phyloP scores from a whole-genome alignment of 2,329 filamentous ascomycete genomes.

The Pestalotiopsis sp. region DNA sequence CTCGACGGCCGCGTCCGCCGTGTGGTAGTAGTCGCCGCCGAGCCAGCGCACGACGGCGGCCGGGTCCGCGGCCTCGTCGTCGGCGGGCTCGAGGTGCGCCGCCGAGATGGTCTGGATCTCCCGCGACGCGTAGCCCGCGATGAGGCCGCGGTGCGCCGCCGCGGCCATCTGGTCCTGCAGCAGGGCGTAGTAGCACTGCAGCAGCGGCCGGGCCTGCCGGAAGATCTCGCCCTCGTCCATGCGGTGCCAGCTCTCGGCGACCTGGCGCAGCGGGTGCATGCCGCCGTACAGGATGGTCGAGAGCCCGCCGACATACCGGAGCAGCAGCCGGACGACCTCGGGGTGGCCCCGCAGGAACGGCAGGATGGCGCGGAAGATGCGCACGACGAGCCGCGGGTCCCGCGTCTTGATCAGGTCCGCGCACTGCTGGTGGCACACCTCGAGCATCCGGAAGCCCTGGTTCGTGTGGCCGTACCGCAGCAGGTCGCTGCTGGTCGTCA shows the following conservation, averaged over 20 bases:
- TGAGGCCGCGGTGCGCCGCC: not conserved
- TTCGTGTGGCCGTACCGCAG: not conserved
- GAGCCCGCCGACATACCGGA: not conserved
- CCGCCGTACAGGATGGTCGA: not conserved
- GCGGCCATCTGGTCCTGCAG: not conserved
- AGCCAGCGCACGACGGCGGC: not conserved
- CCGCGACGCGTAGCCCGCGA: not conserved
- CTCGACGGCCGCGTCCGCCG: not conserved
- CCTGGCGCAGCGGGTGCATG: not conserved
- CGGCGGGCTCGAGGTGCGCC: not conserved
- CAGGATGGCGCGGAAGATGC: not conserved
- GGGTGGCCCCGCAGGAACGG: not conserved
- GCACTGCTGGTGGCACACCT: not conserved
- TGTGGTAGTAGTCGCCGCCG: not conserved
- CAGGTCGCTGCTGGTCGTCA: not conserved
- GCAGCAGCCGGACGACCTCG: not conserved
- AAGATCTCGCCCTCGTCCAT: not conserved
- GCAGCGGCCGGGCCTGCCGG: not conserved
- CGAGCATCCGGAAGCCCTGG: not conserved
- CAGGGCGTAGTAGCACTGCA: not conserved
- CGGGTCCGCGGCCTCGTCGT: not conserved
- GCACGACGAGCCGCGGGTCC: not conserved
- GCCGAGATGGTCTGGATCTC: not conserved
- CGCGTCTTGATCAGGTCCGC: not conserved
- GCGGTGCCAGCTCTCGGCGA: not conserved